Conservation (phyloP, 306 rosid species). For the Acacia acuminata region DNA sequence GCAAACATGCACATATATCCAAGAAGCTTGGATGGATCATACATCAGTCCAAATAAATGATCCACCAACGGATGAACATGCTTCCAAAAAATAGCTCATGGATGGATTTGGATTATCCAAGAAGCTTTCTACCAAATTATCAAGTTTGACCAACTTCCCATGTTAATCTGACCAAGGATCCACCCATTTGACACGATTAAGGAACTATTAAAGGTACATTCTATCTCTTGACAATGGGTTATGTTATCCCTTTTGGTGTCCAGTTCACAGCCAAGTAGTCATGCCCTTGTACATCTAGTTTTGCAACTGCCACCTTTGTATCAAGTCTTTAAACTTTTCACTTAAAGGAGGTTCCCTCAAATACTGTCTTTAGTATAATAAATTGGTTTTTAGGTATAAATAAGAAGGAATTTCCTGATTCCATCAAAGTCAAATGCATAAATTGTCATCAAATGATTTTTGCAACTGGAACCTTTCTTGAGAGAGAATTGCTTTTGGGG, state of each 20-base stretch:
- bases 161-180: too few species aligned
- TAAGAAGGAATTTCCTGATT: not conserved
- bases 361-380: not conserved
- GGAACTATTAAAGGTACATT: too few species aligned
- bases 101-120: not conserved
- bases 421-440: conserved; percentile 3
- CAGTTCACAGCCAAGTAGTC: not conserved
- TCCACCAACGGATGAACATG: too few species aligned
- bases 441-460: not conserved
- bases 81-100: too few species aligned
- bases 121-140: not conserved
- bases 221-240: not conserved
- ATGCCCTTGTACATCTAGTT: not conserved
- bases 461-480: not conserved
- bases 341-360: not conserved
- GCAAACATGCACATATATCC: too few species aligned
- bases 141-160: not conserved
- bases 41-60: too few species aligned
- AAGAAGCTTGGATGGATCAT: too few species aligned
- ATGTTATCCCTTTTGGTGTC: not conserved
- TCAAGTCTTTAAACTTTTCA: not conserved
- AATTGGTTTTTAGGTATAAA: not conserved
- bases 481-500: not conserved
- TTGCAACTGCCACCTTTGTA: not conserved
- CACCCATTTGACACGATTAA: too few species aligned